Evolutionary conservation across 257 asterid genomes (phyloP).

Genomic region (Nicotiana noctiflora): DNA sequence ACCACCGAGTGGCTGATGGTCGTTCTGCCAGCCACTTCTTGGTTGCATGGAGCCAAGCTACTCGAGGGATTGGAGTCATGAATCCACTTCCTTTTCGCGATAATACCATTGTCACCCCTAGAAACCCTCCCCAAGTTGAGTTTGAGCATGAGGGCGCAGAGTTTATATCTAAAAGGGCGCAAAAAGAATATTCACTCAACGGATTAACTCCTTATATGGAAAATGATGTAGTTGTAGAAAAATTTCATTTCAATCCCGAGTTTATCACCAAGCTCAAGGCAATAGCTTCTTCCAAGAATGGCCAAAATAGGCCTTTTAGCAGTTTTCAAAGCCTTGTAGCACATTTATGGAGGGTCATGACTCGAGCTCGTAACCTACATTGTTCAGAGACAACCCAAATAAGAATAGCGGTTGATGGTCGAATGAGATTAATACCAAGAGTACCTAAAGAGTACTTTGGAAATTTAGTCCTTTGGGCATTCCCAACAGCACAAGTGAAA

Average conservation of each 20-base stretch:
- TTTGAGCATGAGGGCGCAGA: slow-evolving; percentile 61
- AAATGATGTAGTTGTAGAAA: slow-evolving; percentile 42
- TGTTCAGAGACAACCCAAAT: slow-evolving; percentile 46
- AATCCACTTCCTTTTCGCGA: slow-evolving; percentile 44
- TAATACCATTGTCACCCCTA: slow-evolving; percentile 41
- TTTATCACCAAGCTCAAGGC: slow-evolving; percentile 55
- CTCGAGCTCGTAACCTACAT: slow-evolving; percentile 53
- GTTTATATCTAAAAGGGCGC: slow-evolving; percentile 19
- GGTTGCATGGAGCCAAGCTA: slow-evolving; percentile 78
- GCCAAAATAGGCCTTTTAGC: slow-evolving; percentile 40
- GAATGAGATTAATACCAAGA: slow-evolving; percentile 48
- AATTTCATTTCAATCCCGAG: slow-evolving; percentile 41
- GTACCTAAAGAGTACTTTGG: slow-evolving; percentile 32
- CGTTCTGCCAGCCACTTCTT: slow-evolving; percentile 53
- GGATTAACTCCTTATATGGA: slow-evolving; percentile 17
- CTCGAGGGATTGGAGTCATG: slow-evolving; percentile 30
- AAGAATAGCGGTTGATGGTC: slow-evolving; percentile 59
- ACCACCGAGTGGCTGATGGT: slow-evolving; percentile 24
- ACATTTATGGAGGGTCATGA: slow-evolving; percentile 64
- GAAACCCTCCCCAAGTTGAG: slow-evolving; percentile 37
- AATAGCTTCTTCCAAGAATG: slow-evolving; percentile 36
- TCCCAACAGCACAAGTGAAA: slow-evolving; percentile 20
- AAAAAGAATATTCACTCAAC: not conserved
- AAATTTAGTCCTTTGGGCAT: not conserved
- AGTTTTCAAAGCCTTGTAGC: slow-evolving; percentile 73